These are phyloP conservation scores for Podila minutissima DNA, from an alignment of 192 early-diverging fungal genomes.

Conservation along the genomic window DNA sequence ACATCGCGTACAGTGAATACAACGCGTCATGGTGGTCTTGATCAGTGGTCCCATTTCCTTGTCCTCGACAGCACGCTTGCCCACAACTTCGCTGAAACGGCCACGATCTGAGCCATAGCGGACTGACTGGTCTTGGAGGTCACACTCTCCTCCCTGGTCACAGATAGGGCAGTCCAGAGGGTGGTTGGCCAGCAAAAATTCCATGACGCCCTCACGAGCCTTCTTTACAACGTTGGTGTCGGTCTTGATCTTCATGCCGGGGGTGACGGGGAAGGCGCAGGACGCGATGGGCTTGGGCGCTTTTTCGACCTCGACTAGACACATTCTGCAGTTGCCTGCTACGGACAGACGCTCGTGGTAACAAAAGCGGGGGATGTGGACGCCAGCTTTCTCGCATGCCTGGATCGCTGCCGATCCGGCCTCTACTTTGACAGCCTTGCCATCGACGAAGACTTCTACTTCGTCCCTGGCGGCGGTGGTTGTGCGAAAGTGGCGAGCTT, in stretches of 20 bases:
- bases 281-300: conserved; percentile 96
- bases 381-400: conserved; percentile 95
- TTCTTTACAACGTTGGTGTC: conserved; percentile 95
- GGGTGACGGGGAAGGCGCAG: conserved; percentile 96
- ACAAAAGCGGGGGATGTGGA: conserved; percentile 84
- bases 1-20: conserved; percentile 99
- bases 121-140: conserved; percentile 97
- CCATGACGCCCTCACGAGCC: conserved; percentile 95
- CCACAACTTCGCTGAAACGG: conserved; percentile 82
- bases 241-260: conserved; percentile 97
- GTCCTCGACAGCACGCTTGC: conserved; percentile 97
- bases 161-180: conserved; percentile 99
- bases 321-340: conserved; percentile 99
- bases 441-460: conserved; percentile 91
- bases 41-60: conserved; percentile 97
- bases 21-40: conserved; percentile 96
- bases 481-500: conserved; percentile 52
- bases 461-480: conserved; percentile 63
- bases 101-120: conserved; percentile 96
- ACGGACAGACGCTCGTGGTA: conserved; percentile 86
- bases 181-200: conserved; percentile 96
- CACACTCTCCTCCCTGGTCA: conserved; percentile 99
- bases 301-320: conserved; percentile 97
- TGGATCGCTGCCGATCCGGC: conserved; percentile 95
- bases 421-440: conserved; percentile 89